Evolutionary conservation across 2,329 filamentous ascomycete species (phyloP).

Genomic region (Elsinoe perseae): DNA sequence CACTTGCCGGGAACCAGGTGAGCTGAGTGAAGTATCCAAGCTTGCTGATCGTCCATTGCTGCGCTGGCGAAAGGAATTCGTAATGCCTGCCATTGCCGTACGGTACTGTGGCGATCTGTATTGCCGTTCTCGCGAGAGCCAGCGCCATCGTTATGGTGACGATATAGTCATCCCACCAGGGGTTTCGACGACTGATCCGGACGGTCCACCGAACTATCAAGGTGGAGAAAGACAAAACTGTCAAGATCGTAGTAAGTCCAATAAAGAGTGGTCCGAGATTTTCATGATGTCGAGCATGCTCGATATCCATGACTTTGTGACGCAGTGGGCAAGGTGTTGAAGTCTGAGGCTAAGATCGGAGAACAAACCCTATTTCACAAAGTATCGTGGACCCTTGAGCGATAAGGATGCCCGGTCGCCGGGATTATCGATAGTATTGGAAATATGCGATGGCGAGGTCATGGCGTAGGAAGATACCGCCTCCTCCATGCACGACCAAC

Average conservation of each 20-base stretch:
- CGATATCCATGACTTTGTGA: background rate
- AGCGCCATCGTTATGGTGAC: constrained; percentile 28
- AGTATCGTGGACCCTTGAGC: background rate
- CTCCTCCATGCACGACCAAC: background rate
- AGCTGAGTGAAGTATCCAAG: constrained; percentile 34
- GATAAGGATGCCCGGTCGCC: background rate
- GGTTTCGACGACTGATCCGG: background rate
- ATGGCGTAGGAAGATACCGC: background rate
- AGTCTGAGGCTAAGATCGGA: too few relatives aligned
- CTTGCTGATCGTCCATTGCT: constrained; percentile 35
- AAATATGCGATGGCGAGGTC: background rate
- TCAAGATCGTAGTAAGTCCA: constrained; percentile 14
- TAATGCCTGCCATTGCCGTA: constrained; percentile 36
- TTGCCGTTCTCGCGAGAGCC: constrained; percentile 27
- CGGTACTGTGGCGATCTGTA: constrained; percentile 31
- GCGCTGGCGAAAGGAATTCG: constrained; percentile 27
- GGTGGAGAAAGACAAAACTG: constrained; percentile 13
- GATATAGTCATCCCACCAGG: constrained; percentile 35
- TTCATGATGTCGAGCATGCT: background rate
- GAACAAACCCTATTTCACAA: too few relatives aligned
- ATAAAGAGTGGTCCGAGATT: constrained; percentile 17
- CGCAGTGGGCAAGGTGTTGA: too few relatives aligned
- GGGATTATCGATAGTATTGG: background rate
- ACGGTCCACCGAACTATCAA: constrained; percentile 13
- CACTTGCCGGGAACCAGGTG: constrained; percentile 35